Evolutionary conservation across 352 stramenopile genomes (phyloP).

Genomic region (Pythium apleroticum): DNA sequence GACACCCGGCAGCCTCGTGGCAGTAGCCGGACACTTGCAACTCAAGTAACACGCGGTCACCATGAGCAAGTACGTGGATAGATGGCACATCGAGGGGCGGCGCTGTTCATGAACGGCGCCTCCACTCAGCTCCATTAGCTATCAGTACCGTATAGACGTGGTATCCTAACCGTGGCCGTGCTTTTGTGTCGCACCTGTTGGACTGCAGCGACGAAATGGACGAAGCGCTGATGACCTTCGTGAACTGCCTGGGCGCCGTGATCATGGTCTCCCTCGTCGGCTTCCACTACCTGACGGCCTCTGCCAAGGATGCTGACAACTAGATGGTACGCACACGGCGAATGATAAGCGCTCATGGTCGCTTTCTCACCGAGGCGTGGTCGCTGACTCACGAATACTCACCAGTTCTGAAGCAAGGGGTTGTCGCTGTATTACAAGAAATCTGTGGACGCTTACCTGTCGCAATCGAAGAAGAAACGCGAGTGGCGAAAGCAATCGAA

Average conservation of each 20-base stretch:
- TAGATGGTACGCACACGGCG: constrained; percentile 30
- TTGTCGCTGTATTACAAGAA: constrained; percentile 2
- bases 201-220: constrained; percentile 84
- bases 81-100: not conserved
- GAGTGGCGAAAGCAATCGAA: not conserved
- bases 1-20: constrained; percentile 26
- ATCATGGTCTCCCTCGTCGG: constrained; percentile 89
- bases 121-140: not conserved
- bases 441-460: not conserved
- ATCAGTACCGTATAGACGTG: not conserved
- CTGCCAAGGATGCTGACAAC: constrained; percentile 76
- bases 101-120: not conserved
- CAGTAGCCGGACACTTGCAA: constrained; percentile 21
- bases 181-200: not conserved
- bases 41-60: constrained; percentile 17
- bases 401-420: not conserved
- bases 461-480: not conserved
- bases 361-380: not conserved
- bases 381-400: not conserved
- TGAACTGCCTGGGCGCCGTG: constrained; percentile 83
- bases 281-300: constrained; percentile 88
- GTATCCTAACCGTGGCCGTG: not conserved
- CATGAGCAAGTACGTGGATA: constrained; percentile 33
- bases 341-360: too few species aligned
- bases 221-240: constrained; percentile 83